Base-by-base conservation (phyloP, 768 basidiomycete species). In the Nidularia sp. region DNA sequence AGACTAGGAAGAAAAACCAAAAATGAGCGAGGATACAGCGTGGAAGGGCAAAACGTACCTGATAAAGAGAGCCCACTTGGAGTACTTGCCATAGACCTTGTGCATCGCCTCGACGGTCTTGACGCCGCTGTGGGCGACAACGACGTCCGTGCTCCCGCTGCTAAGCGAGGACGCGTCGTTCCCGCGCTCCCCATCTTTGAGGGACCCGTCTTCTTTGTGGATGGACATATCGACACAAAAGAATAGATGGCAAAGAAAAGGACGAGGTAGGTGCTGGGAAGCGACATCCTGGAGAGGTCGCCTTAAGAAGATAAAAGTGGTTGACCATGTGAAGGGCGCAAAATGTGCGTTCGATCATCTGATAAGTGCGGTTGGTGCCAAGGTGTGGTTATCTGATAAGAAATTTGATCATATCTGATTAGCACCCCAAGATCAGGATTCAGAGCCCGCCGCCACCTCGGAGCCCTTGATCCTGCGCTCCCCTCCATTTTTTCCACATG, bases 11-110 rank as follows among this genome's bases (percentile, higher is more conserved):
- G 46, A 22, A 42, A 42, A 39, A 52, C 48, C 3, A 3, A 50
- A 34, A 5, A 33, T 43, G 47, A 39, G 44, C 2, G 42, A 32
- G 5, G 8, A 48, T 45, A 12, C 41, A 53, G 32, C 8, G 36
- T 6, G 45, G 13, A 25, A 31, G 8, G 22, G 9, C 2, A 2
- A 45, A 45, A 13, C 10, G 9, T 5, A 85, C 86, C 83, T 75
- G 41, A 80, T 64, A 62, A 85, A 86, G 22, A 87, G 68, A 39
- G 71, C 67, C 81, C 83, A 85, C 53, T 76, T 79, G 2, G 79
- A 78, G 56, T 76, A 79, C 45, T 69, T 77, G 25, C 79, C 78
- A 47, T 77, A 77, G 12, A 82, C 74, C 53, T 71, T 73, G 35
- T 78, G 72, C 1, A 77, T 72, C 2, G 79, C 80, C 57, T 84